Conservation (phyloP, 805 yeast genomes). For the Candida tibetensis region DNA sequence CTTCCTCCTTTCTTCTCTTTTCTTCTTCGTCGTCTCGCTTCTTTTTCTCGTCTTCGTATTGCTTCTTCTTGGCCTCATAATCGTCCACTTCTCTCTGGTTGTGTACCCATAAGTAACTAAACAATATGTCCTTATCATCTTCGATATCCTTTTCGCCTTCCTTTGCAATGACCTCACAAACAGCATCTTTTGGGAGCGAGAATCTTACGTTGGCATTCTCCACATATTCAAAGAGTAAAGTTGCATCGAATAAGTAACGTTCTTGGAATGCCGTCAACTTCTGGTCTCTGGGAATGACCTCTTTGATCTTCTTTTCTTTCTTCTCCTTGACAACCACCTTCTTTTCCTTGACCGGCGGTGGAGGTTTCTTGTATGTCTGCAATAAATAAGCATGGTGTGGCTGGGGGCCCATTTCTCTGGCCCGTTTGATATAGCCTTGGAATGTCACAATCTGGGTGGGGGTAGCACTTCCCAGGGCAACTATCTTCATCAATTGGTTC, state of each 20-base stretch:
- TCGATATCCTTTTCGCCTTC: constrained; percentile 13
- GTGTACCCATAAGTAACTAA: constrained; percentile 51
- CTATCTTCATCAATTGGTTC: constrained; percentile 73
- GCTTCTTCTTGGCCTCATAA: constrained; percentile 37
- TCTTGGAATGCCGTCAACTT: constrained; percentile 77
- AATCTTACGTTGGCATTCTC: constrained; percentile 78
- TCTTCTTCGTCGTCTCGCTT: constrained; percentile 23
- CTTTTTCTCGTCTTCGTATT: constrained; percentile 25
- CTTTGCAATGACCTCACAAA: constrained; percentile 52
- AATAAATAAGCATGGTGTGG: constrained; percentile 38
- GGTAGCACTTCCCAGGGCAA: constrained; percentile 79
- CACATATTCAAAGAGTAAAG: constrained; percentile 77
- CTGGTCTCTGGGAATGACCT: constrained; percentile 41
- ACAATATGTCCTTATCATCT: constrained; percentile 37
- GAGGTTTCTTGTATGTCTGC: constrained; percentile 10
- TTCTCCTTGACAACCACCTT: constrained; percentile 10
- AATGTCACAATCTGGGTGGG: constrained; percentile 71
- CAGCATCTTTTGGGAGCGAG: constrained; percentile 70
- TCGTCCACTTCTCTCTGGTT: constrained; percentile 47
- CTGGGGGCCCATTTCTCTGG: constrained; percentile 69
- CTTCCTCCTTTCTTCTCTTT: constrained; percentile 18
- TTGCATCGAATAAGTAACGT: constrained; percentile 63
- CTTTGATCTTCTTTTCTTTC: constrained; percentile 11
- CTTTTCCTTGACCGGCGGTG: constrained; percentile 18
- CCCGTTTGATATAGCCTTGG: constrained; percentile 76